Base-by-base conservation (phyloP, 352 stramenopile species). In the Globisporangium okanoganense region DNA sequence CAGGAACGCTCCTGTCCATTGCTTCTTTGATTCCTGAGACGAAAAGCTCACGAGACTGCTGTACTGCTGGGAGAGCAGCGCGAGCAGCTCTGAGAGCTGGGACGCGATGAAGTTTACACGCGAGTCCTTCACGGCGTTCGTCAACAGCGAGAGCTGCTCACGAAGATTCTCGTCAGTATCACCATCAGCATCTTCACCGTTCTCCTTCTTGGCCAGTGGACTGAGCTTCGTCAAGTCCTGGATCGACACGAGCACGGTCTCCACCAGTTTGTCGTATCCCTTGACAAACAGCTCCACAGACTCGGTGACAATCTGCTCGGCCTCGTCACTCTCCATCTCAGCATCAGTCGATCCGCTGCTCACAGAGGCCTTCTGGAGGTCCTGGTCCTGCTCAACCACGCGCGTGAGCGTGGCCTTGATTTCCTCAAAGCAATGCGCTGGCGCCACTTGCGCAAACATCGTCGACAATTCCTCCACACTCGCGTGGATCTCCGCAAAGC, bases 161-260 rank as follows among this genome's bases (percentile, higher is more conserved):
- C 77, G 77, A 58, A 93, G 69, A 5, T 62, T 69, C 25, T 59
- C 54, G 14, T 62, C 64, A n/a, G n/a, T n/a, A 0, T 53, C 40
- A 13, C 53, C 49, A 18, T 82, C 62, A 14, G 45, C 61, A 0
- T 80, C 58, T 1, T 71, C 65, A 0, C 56, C 54, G 1, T 64
- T 55, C 7, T 68, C 29, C 31, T 84, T 62, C 41, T 77, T 71
- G 2, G 67, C 64, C 8, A 53, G 47, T 9, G 57, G 44, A 33
- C 49, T 53, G 0, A 79, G 56, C 52, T 88, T 92, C 0, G 84
- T 92, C 60, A 92, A 50, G 29, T 93, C 78, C 57, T 95, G 86
- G 45, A 95, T 90, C 18, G 83, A 82, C 35, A 93, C 79, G 16
- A 95, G 62, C 44, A 95, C 79, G 1, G 75, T 87, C 53, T 87